Base-by-base conservation (phyloP, 1,284 basidiomycete genomes). In the Leccinum fallax region DNA sequence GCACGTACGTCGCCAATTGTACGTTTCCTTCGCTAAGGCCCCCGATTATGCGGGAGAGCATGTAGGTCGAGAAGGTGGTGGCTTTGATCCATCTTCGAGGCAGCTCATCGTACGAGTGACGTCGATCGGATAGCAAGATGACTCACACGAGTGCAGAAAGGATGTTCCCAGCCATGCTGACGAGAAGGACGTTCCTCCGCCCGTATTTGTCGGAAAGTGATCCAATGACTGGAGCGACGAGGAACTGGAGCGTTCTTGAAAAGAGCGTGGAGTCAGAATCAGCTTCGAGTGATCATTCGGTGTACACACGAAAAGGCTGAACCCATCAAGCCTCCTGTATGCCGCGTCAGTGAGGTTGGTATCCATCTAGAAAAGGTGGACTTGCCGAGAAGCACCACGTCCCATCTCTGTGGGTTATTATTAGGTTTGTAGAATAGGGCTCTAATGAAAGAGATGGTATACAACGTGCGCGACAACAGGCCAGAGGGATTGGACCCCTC, bases 131-230 rank as follows among this genome's bases (percentile, higher is more conserved):
- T 46, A 21, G 38, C 5, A 53, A 51, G 48, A 43, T 10, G 55
- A 80, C 90, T 65, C 74, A 93, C 89, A 93, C 81, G 19, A 90
- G 65, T 3, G 93, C 94, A 19, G 92, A 94, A 28, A 93, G 73
- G 26, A 97, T 87, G 71, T 97, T 97, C n/a, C 95, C 95, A 58
- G 90, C 77, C 95, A 97, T 96, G 0, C 90, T 92, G 30, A 88
- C 71, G 46, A 97, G 80, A 2, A 97, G 81, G 21, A 97, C 80
- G 21, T 82, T 85, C 73, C 90, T 93, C 11, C 95, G 86, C 0
- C 95, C 95, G 79, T 93, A 92, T 69, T 84, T 87, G 77, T 97
- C 95, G 54, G 90, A 93, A 28, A 94, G 76, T 0, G 86, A 78
- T 11, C 95, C 95, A 59, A 97, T 92, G 65, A 82, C 80, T 0